A percentile compares a stretch with the other conserved stretches of the same genome.
Conservation (phyloP, 2,329 filamentous ascomycete species). For the Saccharata proteae region DNA sequence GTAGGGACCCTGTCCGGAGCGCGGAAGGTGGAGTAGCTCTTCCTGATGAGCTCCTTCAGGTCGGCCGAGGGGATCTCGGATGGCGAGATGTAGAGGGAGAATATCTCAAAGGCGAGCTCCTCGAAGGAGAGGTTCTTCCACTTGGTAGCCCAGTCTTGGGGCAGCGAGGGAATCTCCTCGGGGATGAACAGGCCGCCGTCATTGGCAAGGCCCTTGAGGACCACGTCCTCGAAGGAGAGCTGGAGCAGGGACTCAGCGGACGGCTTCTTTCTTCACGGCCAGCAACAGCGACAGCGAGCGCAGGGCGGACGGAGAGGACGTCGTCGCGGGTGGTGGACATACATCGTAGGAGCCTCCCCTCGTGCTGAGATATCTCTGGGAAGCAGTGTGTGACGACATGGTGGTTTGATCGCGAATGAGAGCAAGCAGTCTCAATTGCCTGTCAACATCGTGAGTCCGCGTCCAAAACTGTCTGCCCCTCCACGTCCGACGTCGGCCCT, state of each 20-base stretch:
- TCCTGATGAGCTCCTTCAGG: slow-evolving; percentile 69
- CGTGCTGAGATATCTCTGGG: slow-evolving; percentile 51
- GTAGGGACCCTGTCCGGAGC: slow-evolving; percentile 66
- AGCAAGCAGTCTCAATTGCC: too few relatives aligned
- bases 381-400: slow-evolving; percentile 38
- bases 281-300: slow-evolving; percentile 17
- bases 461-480: too few relatives aligned
- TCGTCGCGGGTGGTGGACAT: slow-evolving; percentile 9
- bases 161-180: slow-evolving; percentile 60
- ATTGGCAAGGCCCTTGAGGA: slow-evolving; percentile 74
- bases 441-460: too few relatives aligned
- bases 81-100: slow-evolving; percentile 76
- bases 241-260: slow-evolving; percentile 22
- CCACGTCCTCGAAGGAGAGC: slow-evolving; percentile 84
- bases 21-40: slow-evolving; percentile 85
- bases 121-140: slow-evolving; percentile 73
- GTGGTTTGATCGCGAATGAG: not conserved
- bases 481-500: too few relatives aligned
- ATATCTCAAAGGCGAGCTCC: slow-evolving; percentile 72
- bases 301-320: slow-evolving; percentile 6
- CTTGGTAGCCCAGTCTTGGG: slow-evolving; percentile 48
- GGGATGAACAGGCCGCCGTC: slow-evolving; percentile 88
- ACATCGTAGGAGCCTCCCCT: slow-evolving; percentile 52
- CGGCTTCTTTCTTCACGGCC: too few relatives aligned
- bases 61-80: slow-evolving; percentile 71